Base-by-base conservation (phyloP, 2,329 filamentous ascomycete genomes). In the Arthrinium phaeospermum region DNA sequence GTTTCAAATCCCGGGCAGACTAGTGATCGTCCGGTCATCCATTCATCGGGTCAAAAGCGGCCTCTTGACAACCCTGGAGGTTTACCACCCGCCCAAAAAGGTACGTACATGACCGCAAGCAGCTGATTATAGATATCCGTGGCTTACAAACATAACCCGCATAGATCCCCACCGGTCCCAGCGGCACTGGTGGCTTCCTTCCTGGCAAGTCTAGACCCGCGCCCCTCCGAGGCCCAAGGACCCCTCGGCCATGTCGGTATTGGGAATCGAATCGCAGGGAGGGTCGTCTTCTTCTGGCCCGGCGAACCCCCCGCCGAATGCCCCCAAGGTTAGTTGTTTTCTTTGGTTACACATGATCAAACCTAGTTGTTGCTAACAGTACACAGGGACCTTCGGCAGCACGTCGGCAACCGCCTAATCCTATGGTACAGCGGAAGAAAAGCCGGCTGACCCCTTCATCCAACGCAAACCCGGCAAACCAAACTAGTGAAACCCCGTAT, bases 21-120 rank as follows among this genome's bases (percentile, higher is more conserved):
- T 12, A 76, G 76, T n/a, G 78, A 79, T 57, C 79, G 76, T 27
- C 79, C 79, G 3, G 72, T 81, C 1, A 80, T 80, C 47, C 79
- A 81, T 68, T 73, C 77, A 44, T 78, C 79, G 8, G 76, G 76
- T 27, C 72, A 75, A 57, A 81, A 81, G 67, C 75, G 80, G 37
- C 75, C 73, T 37, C 75, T 77, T 67, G 79, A 79, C 4, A 72
- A 74, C 24, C 16, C 46, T 6, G 79, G 78, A 19, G 74, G 71
- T 24, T 74, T 73, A 8, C 79, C 79, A 61, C 64, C 75, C 19
- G 68, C 76, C 76, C 6, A 81, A 81, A 73, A 78, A 73, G 68
- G 79, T 81, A 74, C 76, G 77, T 67, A 22, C 27, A 24, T 19
- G 22, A 81, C 41, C 34, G 19, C 57, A 37, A 64, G 57, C 19